Evolutionary conservation across 129 eudicot species (phyloP).

Genomic region (Flaveria robusta): DNA sequence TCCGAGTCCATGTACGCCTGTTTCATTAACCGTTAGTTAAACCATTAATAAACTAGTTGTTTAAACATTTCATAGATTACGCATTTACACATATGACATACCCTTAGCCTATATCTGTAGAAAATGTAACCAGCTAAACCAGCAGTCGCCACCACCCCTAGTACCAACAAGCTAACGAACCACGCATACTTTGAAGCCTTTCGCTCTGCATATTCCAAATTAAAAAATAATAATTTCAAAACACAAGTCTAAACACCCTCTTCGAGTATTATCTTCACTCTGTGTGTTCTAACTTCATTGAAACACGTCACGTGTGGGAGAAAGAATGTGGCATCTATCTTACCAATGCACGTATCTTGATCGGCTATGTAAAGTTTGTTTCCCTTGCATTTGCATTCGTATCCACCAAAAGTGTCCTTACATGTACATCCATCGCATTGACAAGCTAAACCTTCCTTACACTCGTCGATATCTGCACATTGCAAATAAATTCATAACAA

Average conservation of each 20-base stretch:
- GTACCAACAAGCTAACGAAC: constrained; percentile 50
- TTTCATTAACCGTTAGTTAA: background rate
- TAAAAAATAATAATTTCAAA: background rate
- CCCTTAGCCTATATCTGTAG: constrained; percentile 96
- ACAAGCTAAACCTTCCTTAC: constrained; percentile 65
- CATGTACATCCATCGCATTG: constrained; percentile 81
- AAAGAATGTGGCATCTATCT: constrained; percentile 5
- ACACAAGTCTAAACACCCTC: too few species aligned
- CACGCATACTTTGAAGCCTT: constrained; percentile 57
- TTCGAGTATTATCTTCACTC: too few species aligned
- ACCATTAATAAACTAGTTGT: background rate
- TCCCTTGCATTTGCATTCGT: constrained; percentile 77
- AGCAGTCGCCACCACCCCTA: constrained; percentile 58
- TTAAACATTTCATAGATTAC: background rate
- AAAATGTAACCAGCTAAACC: constrained; percentile 75
- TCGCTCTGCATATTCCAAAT: constrained; percentile 49
- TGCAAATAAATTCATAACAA: background rate
- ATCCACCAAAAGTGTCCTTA: constrained; percentile 85
- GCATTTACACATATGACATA: constrained; percentile 43
- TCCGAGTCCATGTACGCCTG: constrained; percentile 97
- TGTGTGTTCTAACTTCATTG: too few species aligned
- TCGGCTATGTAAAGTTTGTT: constrained; percentile 72
- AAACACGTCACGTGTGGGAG: too few species aligned
- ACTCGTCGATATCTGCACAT: constrained; percentile 66
- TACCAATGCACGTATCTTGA: constrained; percentile 92